These are phyloP conservation scores for Lenwebbia sp. DNA, from an alignment of 345 rosid species.

Conservation along the genomic window DNA sequence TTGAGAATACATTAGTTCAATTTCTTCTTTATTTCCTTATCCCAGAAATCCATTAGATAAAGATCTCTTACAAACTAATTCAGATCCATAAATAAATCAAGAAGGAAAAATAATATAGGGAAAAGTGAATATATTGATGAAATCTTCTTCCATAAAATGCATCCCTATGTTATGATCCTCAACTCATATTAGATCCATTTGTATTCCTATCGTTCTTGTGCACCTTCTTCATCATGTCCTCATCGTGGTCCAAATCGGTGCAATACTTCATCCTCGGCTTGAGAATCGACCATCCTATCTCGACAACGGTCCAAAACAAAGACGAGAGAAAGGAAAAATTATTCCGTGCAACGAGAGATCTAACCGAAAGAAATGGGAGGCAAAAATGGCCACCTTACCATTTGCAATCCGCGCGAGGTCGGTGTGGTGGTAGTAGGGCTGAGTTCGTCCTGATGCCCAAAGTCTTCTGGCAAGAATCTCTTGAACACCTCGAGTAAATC, in stretches of 20 bases:
- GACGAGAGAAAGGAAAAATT: background rate
- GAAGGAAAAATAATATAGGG: background rate
- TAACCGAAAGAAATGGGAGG: background rate
- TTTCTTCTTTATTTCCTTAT: background rate
- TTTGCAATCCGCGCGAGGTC: background rate
- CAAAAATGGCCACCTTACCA: background rate
- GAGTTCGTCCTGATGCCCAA: background rate
- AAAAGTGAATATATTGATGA: background rate
- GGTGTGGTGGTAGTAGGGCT: background rate
- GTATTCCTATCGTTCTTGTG: background rate
- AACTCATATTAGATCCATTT: background rate
- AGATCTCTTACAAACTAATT: background rate
- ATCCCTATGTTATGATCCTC: background rate
- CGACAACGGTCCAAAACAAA: background rate
- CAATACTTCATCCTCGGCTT: background rate
- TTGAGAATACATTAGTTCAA: background rate
- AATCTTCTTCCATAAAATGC: background rate
- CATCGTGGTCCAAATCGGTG: background rate
- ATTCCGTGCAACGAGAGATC: background rate
- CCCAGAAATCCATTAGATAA: background rate
- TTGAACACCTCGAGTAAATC: background rate
- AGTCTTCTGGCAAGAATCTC: background rate
- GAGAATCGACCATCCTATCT: background rate
- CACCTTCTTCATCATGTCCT: background rate
- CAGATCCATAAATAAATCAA: background rate